Evolutionary conservation across 1,284 basidiomycete species (phyloP).

Genomic region (Ustilago loliicola): DNA sequence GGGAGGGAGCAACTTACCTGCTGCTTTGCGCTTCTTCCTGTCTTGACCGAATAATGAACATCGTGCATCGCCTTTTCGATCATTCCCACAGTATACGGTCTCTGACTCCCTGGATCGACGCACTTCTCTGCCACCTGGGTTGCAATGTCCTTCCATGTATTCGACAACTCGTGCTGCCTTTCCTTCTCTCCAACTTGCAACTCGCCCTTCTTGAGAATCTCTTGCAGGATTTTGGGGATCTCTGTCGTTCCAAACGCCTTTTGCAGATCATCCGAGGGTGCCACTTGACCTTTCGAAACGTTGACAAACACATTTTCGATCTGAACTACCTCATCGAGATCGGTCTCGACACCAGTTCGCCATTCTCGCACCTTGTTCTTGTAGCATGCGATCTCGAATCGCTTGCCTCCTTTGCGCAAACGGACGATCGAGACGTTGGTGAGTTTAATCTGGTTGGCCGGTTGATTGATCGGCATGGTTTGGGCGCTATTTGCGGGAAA

Average conservation of each 20-base stretch:
- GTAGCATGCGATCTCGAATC: conserved; percentile 99
- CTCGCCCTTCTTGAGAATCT: conserved; percentile 96
- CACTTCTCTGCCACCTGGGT: conserved; percentile 94
- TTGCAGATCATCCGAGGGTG: conserved; percentile 87
- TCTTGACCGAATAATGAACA: conserved; percentile 89
- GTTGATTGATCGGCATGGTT: conserved; percentile 16
- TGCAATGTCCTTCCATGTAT: conserved; percentile 90
- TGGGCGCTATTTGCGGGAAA: not conserved
- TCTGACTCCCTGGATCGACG: conserved; percentile 89
- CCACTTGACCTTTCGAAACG: conserved; percentile 94
- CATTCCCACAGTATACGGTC: conserved; percentile 92
- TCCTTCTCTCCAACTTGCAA: conserved; percentile 98
- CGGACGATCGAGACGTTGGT: conserved; percentile 97
- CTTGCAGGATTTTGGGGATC: conserved; percentile 81
- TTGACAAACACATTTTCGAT: conserved; percentile 96
- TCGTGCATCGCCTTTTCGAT: conserved; percentile 98
- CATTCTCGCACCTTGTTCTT: conserved; percentile 99
- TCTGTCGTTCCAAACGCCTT: conserved; percentile 89
- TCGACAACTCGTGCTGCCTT: conserved; percentile 86
- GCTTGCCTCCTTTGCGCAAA: conserved; percentile 94
- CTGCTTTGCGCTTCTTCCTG: conserved; percentile 87
- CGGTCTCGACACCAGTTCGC: conserved; percentile 91
- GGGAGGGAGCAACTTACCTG: conserved; percentile 10
- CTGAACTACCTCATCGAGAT: conserved; percentile 95
- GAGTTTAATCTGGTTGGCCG: conserved; percentile 73